A percentile compares a stretch with the other conserved stretches of the same genome.
phyloP scores from a whole-genome alignment of 495 filamentous ascomycete species.

The Penicillium bovifimosum region DNA sequence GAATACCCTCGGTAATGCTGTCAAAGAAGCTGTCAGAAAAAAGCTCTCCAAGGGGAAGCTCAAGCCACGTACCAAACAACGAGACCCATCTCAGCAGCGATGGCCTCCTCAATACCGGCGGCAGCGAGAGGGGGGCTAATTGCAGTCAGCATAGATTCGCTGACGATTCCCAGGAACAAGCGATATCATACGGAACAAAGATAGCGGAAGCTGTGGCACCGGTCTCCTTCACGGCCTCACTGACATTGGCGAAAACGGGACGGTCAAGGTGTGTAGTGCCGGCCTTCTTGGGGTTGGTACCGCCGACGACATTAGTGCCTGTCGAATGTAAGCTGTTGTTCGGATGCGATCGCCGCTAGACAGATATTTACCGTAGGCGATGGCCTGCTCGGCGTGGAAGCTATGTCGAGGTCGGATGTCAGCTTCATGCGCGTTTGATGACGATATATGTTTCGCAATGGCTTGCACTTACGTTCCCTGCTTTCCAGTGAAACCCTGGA shows the following conservation, averaged over 20 bases:
- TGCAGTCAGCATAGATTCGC: constrained; percentile 10
- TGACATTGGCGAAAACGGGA: constrained; percentile 88
- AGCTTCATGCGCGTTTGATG: constrained; percentile 27
- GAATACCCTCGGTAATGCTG: constrained; percentile 96
- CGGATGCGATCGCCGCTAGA: constrained; percentile 14
- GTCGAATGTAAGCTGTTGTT: constrained; percentile 31
- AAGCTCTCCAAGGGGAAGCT: constrained; percentile 11
- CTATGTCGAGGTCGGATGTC: constrained; percentile 48
- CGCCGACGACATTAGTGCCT: constrained; percentile 97
- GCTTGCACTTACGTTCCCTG: constrained; percentile 83
- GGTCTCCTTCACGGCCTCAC: constrained; percentile 84
- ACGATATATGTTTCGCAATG: neutral
- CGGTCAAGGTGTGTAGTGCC: constrained; percentile 81
- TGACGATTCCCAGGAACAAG: neutral
- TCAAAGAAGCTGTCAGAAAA: constrained; percentile 7
- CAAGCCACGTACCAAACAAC: constrained; percentile 67
- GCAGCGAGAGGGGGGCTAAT: constrained; percentile 82
- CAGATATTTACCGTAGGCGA: constrained; percentile 76
- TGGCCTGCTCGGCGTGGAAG: constrained; percentile 96
- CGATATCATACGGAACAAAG: constrained; percentile 81
- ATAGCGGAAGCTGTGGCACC: constrained; percentile 89
- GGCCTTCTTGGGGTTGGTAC: constrained; percentile 98
- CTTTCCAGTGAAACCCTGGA: constrained; percentile 96
- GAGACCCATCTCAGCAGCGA: constrained; percentile 84
- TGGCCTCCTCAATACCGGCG: constrained; percentile 92